Evolutionary conservation across 2,329 filamentous ascomycete species (phyloP), one percentile per base, ranked within the genome.

Genomic region (Mycosphaerella sp.): DNA sequence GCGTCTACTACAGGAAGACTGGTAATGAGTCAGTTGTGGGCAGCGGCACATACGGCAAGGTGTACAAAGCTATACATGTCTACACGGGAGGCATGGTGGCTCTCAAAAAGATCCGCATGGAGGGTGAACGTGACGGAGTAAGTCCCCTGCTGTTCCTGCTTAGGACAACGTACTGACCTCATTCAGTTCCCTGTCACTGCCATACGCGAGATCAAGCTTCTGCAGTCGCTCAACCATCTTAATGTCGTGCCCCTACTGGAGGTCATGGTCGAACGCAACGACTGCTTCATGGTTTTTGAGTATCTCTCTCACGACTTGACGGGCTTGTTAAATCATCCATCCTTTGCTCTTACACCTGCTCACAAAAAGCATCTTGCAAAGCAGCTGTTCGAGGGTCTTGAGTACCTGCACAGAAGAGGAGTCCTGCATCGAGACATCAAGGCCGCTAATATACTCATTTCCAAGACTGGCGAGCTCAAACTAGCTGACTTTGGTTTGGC

Each of bases 251-350:
- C 84, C 40, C 75, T 95, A 14, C 83, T 87, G 61, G 90, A 95
- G 73, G 89, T 95, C 61, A 98, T 98, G 93, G 93, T 98, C 2
- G 93, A 98, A 73, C 88, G 86, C 68, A 97, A 97, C 63, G 91
- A 97, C 72, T 98, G 93, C 70, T 98, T 95, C 73, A 98, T 98
- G 93, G 93, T 98, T 2, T 98, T 98, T 61, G 93, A 98, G 70
- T 98, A 98, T 68, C 79, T 97, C 32, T 92, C 93, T 1, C 93
- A 98, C 69, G 93, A 98, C 70, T 76, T 98, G 57, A 98, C 93
- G 2, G 93, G 93, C 11, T 77, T 98, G 32, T 81, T 98, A 57
- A 97, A 97, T 65, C 93, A 98, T 66, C 93, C 93, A 0, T 86
- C 86, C 0, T 98, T 95, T 73, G 85, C 85, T 56, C 80, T 98